A percentile compares a stretch with the other conserved stretches of the same genome.
Conservation (phyloP, 2,329 filamentous ascomycete species). For the Colletotrichum cordylinicola region DNA sequence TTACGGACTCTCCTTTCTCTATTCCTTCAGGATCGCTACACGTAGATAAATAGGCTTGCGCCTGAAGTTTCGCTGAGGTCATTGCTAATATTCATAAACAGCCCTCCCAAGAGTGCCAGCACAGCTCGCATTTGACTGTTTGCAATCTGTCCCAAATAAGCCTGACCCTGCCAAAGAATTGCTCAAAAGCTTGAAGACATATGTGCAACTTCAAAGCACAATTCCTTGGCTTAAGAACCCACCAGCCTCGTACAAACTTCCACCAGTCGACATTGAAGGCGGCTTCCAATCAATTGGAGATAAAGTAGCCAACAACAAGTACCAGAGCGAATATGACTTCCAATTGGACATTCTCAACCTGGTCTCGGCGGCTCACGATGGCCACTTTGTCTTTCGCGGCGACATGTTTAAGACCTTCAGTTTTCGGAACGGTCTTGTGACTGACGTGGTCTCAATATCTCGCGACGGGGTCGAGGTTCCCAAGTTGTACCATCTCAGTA, state of each 20-base stretch:
- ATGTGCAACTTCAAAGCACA: constrained; percentile 54
- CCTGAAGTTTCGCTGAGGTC: no score
- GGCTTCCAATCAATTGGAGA: constrained; percentile 49
- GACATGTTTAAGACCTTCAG: constrained; percentile 59
- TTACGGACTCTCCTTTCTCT: fast-evolving
- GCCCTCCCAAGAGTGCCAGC: constrained; percentile 39
- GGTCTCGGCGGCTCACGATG: constrained; percentile 62
- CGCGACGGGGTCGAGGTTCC: constrained; percentile 62
- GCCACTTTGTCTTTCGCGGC: constrained; percentile 64
- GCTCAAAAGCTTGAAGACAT: constrained; percentile 44
- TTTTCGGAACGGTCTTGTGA: constrained; percentile 39
- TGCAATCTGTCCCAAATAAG: constrained; percentile 43
- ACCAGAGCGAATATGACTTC: constrained; percentile 60
- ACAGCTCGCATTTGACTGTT: constrained; percentile 40
- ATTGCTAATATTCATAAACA: not conserved
- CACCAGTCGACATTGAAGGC: constrained; percentile 51
- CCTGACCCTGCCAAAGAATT: constrained; percentile 37
- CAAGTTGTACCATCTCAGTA: constrained; percentile 58
- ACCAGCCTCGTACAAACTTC: constrained; percentile 54
- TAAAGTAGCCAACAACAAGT: constrained; percentile 46
- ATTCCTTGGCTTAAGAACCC: constrained; percentile 55
- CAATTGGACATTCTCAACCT: constrained; percentile 59
- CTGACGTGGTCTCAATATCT: constrained; percentile 63
- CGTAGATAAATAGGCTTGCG: fast-evolving
- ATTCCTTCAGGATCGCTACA: not conserved